Conservation (phyloP, 352 stramenopile genomes). For the Phytophthora niederhauseri region DNA sequence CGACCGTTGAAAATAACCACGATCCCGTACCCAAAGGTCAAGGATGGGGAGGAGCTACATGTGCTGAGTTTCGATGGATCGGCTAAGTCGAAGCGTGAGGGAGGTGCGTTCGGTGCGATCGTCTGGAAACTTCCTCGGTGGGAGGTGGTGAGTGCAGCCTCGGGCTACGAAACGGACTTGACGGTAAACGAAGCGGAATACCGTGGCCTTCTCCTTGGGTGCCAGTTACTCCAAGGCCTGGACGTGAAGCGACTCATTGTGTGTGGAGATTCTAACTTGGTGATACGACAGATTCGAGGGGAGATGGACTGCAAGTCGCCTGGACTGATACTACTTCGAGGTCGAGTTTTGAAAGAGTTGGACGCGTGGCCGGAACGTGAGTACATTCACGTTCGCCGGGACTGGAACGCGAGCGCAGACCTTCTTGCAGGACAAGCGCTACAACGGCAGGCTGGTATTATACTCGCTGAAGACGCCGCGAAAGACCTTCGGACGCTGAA, state of each 20-base stretch:
- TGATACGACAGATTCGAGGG: conserved; percentile 3
- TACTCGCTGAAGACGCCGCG: not conserved
- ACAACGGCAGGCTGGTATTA: not conserved
- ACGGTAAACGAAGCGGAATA: too few relatives aligned
- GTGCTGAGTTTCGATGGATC: too few relatives aligned
- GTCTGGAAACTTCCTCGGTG: too few relatives aligned
- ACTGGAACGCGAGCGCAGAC: conserved; percentile 16
- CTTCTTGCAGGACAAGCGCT: not conserved
- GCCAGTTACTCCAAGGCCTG: too few relatives aligned
- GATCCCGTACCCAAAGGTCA: too few relatives aligned
- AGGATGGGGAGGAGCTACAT: too few relatives aligned
- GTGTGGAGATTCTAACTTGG: conserved; percentile 6
- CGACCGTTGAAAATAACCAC: too few relatives aligned
- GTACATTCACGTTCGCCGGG: not conserved
- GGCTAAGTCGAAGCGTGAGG: too few relatives aligned
- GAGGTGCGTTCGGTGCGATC: too few relatives aligned
- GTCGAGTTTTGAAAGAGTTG: not conserved
- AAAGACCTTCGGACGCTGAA: not conserved
- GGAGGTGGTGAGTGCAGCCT: too few relatives aligned
- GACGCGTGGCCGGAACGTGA: not conserved
- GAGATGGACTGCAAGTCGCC: conserved; percentile 11
- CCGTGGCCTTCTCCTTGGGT: too few relatives aligned
- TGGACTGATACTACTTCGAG: not conserved
- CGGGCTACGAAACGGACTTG: too few relatives aligned
- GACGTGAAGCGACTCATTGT: not conserved